phyloP scores from a whole-genome alignment of 2,329 filamentous ascomycete genomes.

The Aspergillus alliaceus region DNA sequence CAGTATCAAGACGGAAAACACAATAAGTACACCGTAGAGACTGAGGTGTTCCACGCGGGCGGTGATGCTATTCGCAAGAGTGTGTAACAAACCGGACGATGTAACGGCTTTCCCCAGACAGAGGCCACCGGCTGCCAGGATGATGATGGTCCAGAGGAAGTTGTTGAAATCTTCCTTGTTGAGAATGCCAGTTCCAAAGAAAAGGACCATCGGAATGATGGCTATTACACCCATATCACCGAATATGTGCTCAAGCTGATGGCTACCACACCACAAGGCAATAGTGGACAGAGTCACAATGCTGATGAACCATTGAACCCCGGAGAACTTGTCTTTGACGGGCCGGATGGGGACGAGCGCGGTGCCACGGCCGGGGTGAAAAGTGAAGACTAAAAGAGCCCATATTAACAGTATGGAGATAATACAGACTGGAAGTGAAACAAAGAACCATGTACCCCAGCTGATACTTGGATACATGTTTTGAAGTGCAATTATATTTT shows the following conservation, averaged over 20 bases:
- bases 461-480: slow-evolving; percentile 92
- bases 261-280: slow-evolving; percentile 84
- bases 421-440: slow-evolving; percentile 88
- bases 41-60: slow-evolving; percentile 72
- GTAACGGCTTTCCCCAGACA: slow-evolving; percentile 93
- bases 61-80: slow-evolving; percentile 78
- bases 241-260: slow-evolving; percentile 82
- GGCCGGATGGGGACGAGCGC: slow-evolving; percentile 89
- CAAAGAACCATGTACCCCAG: slow-evolving; percentile 97
- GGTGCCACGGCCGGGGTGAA: slow-evolving; percentile 80
- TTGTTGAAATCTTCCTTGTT: slow-evolving; percentile 99
- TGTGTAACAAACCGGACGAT: slow-evolving; percentile 86
- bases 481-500: slow-evolving; percentile 93
- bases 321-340: slow-evolving; percentile 83
- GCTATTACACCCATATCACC: slow-evolving; percentile 98
- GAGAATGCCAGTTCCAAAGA: slow-evolving; percentile 93
- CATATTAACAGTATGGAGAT: slow-evolving; percentile 87
- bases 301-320: slow-evolving; percentile 90
- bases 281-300: slow-evolving; percentile 82
- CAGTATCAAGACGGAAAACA: slow-evolving; percentile 80
- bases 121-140: slow-evolving; percentile 88
- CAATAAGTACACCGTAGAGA: slow-evolving; percentile 80
- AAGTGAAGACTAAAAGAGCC: slow-evolving; percentile 79
- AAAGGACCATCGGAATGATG: slow-evolving; percentile 90
- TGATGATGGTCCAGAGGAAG: slow-evolving; percentile 99